Evolutionary conservation across 352 stramenopile species (phyloP), one percentile per base, ranked within the genome.

Genomic region (Globisporangium lucens): DNA sequence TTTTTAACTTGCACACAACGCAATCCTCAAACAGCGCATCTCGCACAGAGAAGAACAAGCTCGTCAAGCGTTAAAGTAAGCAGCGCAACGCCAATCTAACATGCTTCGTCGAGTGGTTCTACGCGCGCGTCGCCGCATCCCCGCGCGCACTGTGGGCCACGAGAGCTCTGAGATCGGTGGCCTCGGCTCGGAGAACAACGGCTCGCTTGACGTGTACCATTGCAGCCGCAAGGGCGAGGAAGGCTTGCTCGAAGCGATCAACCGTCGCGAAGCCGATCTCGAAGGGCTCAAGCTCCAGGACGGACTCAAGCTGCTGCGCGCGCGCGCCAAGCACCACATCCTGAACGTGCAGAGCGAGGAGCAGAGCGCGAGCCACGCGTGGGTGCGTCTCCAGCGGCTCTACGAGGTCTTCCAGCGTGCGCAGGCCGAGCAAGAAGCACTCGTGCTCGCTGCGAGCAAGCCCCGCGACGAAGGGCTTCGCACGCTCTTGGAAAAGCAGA

Each of bases 101-200:
- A 92, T 93, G 84, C 75, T 92, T 68, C 79, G 78, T 62, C 84
- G 84, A 63, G 72, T 80, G 29, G 73, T 90, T 67, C 77, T 80
- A 33, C 79, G 80, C 55, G 74, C 75, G 63, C 77, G 84, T 51
- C 76, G 85, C 61, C 82, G 85, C 67, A 67, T 93, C 57, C 84
- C 82, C 30, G 75, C 80, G 51, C 74, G 80, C 65, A 86, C 79
- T 20, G 82, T 75, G 8, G 80, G 82, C 63, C 77, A 90, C 55
- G 85, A 90, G 57, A 85, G 74, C 36, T 65, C 65, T 10, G 69
- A 71, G 46, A 60, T 76, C n/a, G 70, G 66, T 27, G 64, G 63
- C 4, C 70, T 52, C 5, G 70, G 72, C 33, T 76, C 68, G 61
- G 71, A 78, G 24, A 52, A 68, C 30, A 47, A 63, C 13, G 22